Percentiles rank a stretch among this genome's conserved stretches.
Evolutionary conservation across 2,329 filamentous ascomycete genomes (phyloP).

Genomic region (Hirsutella rhossiliensis): DNA sequence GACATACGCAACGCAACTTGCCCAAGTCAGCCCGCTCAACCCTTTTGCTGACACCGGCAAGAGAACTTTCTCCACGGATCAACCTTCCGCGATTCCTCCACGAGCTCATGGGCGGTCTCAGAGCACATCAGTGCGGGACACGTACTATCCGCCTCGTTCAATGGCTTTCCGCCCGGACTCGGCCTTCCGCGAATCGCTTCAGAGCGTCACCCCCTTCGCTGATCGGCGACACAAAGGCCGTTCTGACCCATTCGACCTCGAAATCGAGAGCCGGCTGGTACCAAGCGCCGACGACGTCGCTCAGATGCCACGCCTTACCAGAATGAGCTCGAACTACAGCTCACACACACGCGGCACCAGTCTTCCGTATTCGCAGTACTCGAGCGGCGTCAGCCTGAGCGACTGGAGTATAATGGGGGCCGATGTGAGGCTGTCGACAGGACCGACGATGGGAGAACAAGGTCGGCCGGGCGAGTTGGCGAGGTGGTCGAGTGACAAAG

Average conservation of each 20-base stretch:
- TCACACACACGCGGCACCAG: conserved; percentile 31
- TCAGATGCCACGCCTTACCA: conserved; percentile 9
- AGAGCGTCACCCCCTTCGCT: conserved; percentile 30
- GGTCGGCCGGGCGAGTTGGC: too few relatives aligned
- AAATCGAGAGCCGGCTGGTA: conserved; percentile 20
- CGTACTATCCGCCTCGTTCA: conserved; percentile 15
- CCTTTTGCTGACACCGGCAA: conserved; percentile 32
- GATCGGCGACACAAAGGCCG: conserved; percentile 43
- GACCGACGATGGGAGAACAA: too few relatives aligned
- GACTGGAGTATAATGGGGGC: conserved; percentile 15
- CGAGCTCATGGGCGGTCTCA: conserved; percentile 37
- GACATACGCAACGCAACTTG: conserved; percentile 18
- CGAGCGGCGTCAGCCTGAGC: conserved; percentile 37
- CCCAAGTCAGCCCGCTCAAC: conserved; percentile 11
- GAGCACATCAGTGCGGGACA: conserved; percentile 12
- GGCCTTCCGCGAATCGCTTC: conserved; percentile 25
- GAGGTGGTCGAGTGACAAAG: too few relatives aligned
- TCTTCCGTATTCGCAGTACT: conserved; percentile 31
- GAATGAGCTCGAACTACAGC: conserved; percentile 29
- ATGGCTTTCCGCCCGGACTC: conserved; percentile 20
- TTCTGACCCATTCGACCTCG: conserved; percentile 55
- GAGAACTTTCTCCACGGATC: conserved; percentile 25
- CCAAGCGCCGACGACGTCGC: conserved; percentile 9
- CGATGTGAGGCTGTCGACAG: neutral
- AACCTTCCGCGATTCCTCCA: conserved; percentile 25